A percentile compares a stretch with the other conserved stretches of the same genome.
These are phyloP conservation scores for Kluyveromyces aestuarii DNA, from an alignment of 805 yeast species.

Conservation along the genomic window DNA sequence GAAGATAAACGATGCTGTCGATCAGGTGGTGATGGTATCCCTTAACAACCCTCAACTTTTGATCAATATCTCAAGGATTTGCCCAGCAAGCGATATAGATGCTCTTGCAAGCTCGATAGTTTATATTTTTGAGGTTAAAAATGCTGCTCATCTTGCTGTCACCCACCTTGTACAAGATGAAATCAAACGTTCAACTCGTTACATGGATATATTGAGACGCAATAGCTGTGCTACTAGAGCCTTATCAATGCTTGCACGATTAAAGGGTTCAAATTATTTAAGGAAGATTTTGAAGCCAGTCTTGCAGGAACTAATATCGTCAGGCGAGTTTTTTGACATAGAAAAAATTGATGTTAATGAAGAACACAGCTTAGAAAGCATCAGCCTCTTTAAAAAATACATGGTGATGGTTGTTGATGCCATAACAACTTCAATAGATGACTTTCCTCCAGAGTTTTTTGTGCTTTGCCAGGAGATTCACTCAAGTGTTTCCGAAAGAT, in stretches of 20 bases:
- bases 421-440: constrained; percentile 44
- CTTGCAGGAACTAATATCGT: constrained; percentile 42
- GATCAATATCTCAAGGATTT: constrained; percentile 47
- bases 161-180: constrained; percentile 51
- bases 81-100: constrained; percentile 63
- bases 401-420: constrained; percentile 48
- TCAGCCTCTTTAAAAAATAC: constrained; percentile 45
- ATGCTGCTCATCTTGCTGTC: constrained; percentile 39
- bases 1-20: constrained; percentile 17
- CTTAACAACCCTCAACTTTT: constrained; percentile 35
- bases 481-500: constrained; percentile 46
- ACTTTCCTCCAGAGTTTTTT: constrained; percentile 64
- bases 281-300: constrained; percentile 44
- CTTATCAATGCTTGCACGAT: constrained; percentile 59
- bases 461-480: constrained; percentile 61
- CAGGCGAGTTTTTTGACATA: constrained; percentile 51
- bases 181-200: constrained; percentile 47
- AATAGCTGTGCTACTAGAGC: constrained; percentile 77
- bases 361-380: constrained; percentile 32
- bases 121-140: constrained; percentile 40
- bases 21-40: constrained; percentile 23
- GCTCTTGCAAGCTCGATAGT: constrained; percentile 58
- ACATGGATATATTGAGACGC: constrained; percentile 68
- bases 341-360: constrained; percentile 39
- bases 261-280: constrained; percentile 56